phyloP scores from a whole-genome alignment of 352 stramenopile genomes.

The Phytophthora pseudosyringae region DNA sequence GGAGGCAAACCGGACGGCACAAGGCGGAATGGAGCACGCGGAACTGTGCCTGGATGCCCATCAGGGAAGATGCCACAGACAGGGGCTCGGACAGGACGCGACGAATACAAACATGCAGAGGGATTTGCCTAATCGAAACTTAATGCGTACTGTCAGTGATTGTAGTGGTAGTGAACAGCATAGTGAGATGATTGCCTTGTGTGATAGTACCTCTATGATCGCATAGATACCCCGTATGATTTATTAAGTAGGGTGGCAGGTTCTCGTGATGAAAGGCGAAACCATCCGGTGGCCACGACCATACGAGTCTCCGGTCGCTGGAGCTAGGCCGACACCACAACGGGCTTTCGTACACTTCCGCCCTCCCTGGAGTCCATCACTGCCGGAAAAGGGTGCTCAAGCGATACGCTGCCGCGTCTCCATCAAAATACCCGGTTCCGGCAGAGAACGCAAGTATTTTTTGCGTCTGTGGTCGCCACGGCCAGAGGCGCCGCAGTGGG shows the following conservation, averaged over 20 bases:
- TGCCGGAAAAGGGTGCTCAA: conserved; percentile 7
- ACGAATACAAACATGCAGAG: conserved; percentile 1
- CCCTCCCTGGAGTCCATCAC: not conserved
- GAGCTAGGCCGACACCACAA: conserved; percentile 21
- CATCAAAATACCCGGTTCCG: conserved; percentile 33
- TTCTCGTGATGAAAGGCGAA: not conserved
- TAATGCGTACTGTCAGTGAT: not conserved
- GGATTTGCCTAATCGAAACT: not conserved
- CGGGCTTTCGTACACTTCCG: conserved; percentile 20
- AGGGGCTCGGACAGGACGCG: conserved; percentile 12
- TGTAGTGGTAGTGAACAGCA: not conserved
- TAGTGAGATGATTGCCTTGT: not conserved
- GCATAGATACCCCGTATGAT: not conserved
- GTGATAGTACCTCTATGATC: conserved; percentile 1
- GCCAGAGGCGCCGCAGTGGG: conserved; percentile 16
- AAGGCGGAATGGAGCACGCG: conserved; percentile 31
- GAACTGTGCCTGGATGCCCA: conserved; percentile 27
- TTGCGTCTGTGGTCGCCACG: conserved; percentile 17
- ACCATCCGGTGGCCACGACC: conserved; percentile 17
- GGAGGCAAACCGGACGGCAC: not conserved
- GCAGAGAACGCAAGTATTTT: conserved; percentile 13
- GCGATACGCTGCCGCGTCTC: conserved; percentile 9
- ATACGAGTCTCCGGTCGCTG: conserved; percentile 16
- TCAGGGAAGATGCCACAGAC: conserved; percentile 19
- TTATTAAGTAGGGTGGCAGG: not conserved